Evolutionary conservation across 2,329 filamentous ascomycete genomes (phyloP).

Genomic region (Cladorrhinum sp.): DNA sequence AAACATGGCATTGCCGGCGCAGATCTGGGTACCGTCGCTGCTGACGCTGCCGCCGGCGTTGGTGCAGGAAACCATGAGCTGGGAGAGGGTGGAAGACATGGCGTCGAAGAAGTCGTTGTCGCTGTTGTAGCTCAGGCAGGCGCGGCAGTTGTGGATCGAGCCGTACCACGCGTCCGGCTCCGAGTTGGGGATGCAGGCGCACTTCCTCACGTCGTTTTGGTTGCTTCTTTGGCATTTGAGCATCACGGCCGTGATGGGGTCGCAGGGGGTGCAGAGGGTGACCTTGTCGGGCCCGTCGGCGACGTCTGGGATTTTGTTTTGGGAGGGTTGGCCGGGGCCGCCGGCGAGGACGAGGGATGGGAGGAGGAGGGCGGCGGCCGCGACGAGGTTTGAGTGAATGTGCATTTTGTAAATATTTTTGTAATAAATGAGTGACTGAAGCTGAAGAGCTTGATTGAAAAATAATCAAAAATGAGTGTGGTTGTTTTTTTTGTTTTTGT

Average conservation of each 20-base stretch:
- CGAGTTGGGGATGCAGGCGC: constrained; percentile 1
- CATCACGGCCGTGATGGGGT: background rate
- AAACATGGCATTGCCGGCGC: background rate
- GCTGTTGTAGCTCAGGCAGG: background rate
- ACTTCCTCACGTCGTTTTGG: background rate
- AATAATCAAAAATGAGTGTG: background rate
- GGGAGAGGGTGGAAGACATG: background rate
- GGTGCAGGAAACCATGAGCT: background rate
- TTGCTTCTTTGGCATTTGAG: background rate
- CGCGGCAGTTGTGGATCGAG: constrained; percentile 5
- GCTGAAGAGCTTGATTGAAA: background rate
- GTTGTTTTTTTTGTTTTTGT: background rate
- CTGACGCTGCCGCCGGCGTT: constrained; percentile 4
- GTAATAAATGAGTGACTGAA: constrained; percentile 1
- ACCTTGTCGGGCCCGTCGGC: constrained; percentile 1
- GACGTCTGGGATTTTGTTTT: background rate
- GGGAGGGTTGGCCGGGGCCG: background rate
- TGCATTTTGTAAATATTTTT: constrained; percentile 2
- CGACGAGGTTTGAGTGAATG: background rate
- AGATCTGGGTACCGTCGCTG: constrained; percentile 1
- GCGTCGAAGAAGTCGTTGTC: background rate
- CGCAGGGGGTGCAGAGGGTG: background rate
- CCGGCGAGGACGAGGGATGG: background rate
- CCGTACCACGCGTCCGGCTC: background rate
- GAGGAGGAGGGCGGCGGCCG: background rate